Base-by-base conservation (phyloP, 2,329 filamentous ascomycete genomes). In the Fusarium acutatum region DNA sequence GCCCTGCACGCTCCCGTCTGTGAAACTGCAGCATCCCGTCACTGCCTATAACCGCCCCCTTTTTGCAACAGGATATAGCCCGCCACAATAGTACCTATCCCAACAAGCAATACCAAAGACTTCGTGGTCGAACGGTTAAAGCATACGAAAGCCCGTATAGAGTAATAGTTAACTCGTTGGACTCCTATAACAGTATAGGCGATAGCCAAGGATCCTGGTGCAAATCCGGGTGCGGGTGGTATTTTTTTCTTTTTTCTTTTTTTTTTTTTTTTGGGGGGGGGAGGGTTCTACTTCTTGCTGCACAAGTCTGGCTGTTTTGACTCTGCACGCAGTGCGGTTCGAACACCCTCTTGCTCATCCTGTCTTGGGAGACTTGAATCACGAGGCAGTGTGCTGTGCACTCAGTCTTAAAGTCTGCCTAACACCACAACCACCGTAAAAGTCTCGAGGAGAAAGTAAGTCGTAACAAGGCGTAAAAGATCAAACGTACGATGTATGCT, bases 151-250 rank as follows among this genome's bases (percentile, higher is more conserved):
- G 67, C 78, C 79, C 79, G 79, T 79, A 80, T 79, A 80, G 78
- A 79, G 79, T 80, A 80, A 80, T 79, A 81, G 79, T 61, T 60
- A 81, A 80, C 79, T 81, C 79, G 79, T 80, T 80, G 78, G 79
- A 77, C 79, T 81, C 80, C 79, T 81, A 80, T 76, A 69, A 54
- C 69, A 63, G 68, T 69, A 68, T 79, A 79, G 75, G 75, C 60
- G 75, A 69, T 43, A 81, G 80, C 78, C 80, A 81, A 81, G 78
- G 79, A 81, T 80, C 80, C 73, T 71, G 80, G 79, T 81, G 78
- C 79, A 81, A 81, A 80, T 80, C 79, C 79, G 80, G 74, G 78
- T 80, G 73, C 79, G 78, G 79, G 78, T 79, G 70, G 37, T 64
- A 28, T 54, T 50, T 71, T 75, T 72, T 64, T 60, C 57, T 46